A percentile compares a stretch with the other conserved stretches of the same genome.
Conservation (phyloP, 2,329 filamentous ascomycete genomes). For the Pseudogymnoascus sp. region DNA sequence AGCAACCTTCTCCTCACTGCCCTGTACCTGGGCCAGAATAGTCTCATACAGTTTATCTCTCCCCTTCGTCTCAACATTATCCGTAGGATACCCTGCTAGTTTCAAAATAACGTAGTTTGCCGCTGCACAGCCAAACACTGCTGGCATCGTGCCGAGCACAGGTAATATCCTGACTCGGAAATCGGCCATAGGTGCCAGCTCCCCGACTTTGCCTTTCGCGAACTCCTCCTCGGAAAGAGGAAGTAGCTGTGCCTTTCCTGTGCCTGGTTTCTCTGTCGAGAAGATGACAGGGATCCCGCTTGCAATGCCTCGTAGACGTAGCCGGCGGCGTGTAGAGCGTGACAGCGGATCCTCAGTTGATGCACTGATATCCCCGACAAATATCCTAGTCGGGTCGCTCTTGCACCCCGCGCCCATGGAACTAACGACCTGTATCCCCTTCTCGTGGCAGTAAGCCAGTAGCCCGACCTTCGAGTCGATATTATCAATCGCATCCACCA, state of each 20-base stretch:
- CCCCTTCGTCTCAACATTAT: slow-evolving; percentile 73
- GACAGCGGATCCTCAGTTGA: slow-evolving; percentile 87
- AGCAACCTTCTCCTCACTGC: slow-evolving; percentile 69
- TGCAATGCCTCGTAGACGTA: slow-evolving; percentile 67
- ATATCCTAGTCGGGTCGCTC: slow-evolving; percentile 73
- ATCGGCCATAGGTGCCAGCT: slow-evolving; percentile 81
- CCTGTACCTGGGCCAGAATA: slow-evolving; percentile 68
- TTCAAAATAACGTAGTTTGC: slow-evolving; percentile 89
- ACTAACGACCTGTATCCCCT: slow-evolving; percentile 75
- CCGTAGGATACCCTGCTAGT: slow-evolving; percentile 74
- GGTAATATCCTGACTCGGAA: slow-evolving; percentile 93
- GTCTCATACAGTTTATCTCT: slow-evolving; percentile 89
- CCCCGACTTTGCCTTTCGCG: slow-evolving; percentile 74
- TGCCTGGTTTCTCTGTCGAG: slow-evolving; percentile 81
- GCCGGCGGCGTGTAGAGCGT: slow-evolving; percentile 68
- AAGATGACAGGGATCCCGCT: slow-evolving; percentile 87
- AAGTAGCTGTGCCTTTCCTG: slow-evolving; percentile 83
- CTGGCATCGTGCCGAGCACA: slow-evolving; percentile 93
- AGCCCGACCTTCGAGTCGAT: slow-evolving; percentile 93
- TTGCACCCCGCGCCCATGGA: slow-evolving; percentile 97
- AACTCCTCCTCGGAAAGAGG: slow-evolving; percentile 86
- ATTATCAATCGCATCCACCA: slow-evolving; percentile 98
- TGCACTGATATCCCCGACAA: slow-evolving; percentile 82
- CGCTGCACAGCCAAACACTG: slow-evolving; percentile 83
- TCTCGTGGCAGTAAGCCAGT: slow-evolving; percentile 76